A percentile compares a stretch with the other conserved stretches of the same genome.
Conservation (phyloP, 768 basidiomycete genomes). For the Russula sp. region DNA sequence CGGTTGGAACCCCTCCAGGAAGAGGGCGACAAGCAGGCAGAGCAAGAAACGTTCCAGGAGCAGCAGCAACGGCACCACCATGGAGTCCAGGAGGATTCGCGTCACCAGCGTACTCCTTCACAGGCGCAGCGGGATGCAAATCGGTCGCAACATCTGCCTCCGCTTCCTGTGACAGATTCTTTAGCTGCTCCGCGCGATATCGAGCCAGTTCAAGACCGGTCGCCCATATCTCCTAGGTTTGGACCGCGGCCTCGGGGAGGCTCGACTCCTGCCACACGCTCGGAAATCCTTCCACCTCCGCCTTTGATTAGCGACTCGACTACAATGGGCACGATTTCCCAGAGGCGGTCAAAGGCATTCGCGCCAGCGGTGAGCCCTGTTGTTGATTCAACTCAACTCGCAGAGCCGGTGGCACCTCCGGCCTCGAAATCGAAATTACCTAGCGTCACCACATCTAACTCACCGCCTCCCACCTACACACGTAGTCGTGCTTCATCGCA, state of each 20-base stretch:
- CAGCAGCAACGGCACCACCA: slow-evolving; percentile 26
- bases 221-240: slow-evolving; percentile 30
- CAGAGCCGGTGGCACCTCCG: slow-evolving; percentile 22
- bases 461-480: slow-evolving; percentile 18
- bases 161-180: slow-evolving; percentile 66
- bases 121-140: slow-evolving; percentile 15
- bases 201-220: slow-evolving; percentile 20
- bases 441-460: slow-evolving; percentile 16
- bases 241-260: slow-evolving; percentile 50
- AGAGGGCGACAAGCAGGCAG: slow-evolving; percentile 37
- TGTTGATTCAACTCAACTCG: slow-evolving; percentile 8
- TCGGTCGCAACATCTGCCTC: slow-evolving; percentile 32
- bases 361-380: slow-evolving; percentile 40
- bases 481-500: slow-evolving; percentile 70
- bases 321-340: slow-evolving; percentile 56
- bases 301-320: slow-evolving; percentile 52
- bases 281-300: slow-evolving; percentile 26
- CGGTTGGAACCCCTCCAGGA: slow-evolving; percentile 57
- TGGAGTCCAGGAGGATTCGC: slow-evolving; percentile 28
- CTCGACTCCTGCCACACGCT: slow-evolving; percentile 35
- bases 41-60: slow-evolving; percentile 27
- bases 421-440: slow-evolving; percentile 34
- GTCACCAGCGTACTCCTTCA: slow-evolving; percentile 17
- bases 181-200: slow-evolving; percentile 29
- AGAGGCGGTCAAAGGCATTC: slow-evolving; percentile 59